Evolutionary conservation across 2,329 filamentous ascomycete genomes (phyloP).

Genomic region (Stylonectria norvegica): DNA sequence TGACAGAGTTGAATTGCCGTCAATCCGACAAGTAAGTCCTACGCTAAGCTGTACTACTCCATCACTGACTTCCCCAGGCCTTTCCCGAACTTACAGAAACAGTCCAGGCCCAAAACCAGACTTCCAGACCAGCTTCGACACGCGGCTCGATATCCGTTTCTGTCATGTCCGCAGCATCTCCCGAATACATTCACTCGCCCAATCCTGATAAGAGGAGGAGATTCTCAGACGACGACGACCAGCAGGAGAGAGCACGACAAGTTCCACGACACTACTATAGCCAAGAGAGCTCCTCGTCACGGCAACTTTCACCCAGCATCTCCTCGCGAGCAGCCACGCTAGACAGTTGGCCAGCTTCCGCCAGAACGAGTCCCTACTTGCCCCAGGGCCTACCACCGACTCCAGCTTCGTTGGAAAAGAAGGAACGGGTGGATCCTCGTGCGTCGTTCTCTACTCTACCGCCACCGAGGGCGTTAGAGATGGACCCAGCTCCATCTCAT

Average conservation of each 20-base stretch:
- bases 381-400: slow-evolving; percentile 25
- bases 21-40: slow-evolving; percentile 50
- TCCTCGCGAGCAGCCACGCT: slow-evolving; percentile 23
- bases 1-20: slow-evolving; percentile 46
- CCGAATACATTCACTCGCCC: slow-evolving; percentile 50
- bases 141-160: slow-evolving; percentile 34
- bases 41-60: background rate
- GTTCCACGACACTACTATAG: slow-evolving; percentile 46
- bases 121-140: slow-evolving; percentile 30
- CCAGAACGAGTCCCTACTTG: slow-evolving; percentile 34
- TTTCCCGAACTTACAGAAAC: slow-evolving; percentile 45
- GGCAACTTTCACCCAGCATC: slow-evolving; percentile 35
- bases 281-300: slow-evolving; percentile 28
- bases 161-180: slow-evolving; percentile 33
- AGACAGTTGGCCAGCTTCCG: slow-evolving; percentile 35
- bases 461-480: slow-evolving; percentile 36
- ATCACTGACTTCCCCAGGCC: slow-evolving; percentile 34
- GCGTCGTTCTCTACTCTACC: slow-evolving; percentile 42
- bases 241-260: slow-evolving; percentile 41
- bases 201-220: slow-evolving; percentile 47
- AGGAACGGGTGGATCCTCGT: slow-evolving; percentile 35
- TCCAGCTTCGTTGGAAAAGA: slow-evolving; percentile 31
- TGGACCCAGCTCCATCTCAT: slow-evolving; percentile 30
- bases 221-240: slow-evolving; percentile 40
- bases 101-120: slow-evolving; percentile 31